phyloP scores from a whole-genome alignment of 805 yeast genomes.

The Candida sakaeoensis region DNA sequence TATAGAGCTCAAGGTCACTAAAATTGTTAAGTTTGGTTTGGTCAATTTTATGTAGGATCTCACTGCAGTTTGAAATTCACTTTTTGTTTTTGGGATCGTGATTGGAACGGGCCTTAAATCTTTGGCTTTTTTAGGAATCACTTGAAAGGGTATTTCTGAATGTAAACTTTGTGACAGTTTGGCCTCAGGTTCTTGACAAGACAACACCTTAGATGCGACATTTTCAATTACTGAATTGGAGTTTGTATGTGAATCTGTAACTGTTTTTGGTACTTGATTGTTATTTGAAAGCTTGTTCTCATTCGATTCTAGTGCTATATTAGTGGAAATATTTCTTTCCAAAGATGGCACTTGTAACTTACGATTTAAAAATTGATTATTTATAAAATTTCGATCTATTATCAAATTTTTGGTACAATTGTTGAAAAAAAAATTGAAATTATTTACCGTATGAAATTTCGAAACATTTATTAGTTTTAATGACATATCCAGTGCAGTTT shows the following conservation, averaged over 20 bases:
- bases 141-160: constrained; percentile 53
- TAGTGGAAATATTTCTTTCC: not conserved
- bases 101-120: constrained; percentile 1
- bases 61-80: constrained; percentile 34
- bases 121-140: constrained; percentile 35
- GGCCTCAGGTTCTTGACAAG: constrained; percentile 41
- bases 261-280: not conserved
- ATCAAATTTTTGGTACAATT: constrained; percentile 29
- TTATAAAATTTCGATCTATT: constrained; percentile 32
- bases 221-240: constrained; percentile 19
- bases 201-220: constrained; percentile 43
- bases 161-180: constrained; percentile 22
- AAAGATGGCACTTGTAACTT: constrained; percentile 1
- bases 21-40: constrained; percentile 82
- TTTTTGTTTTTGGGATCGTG: constrained; percentile 10
- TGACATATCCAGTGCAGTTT: not conserved
- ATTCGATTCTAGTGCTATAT: not conserved
- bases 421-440: constrained; percentile 35
- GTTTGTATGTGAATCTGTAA: not conserved
- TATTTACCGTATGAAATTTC: constrained; percentile 18
- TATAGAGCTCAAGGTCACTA: constrained; percentile 87
- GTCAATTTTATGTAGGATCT: constrained; percentile 76
- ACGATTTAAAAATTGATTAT: constrained; percentile 17
- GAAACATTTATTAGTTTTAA: constrained; percentile 12
- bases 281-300: not conserved